Evolutionary conservation across 371 early-diverging fungal genomes (phyloP).

Genomic region (Syncephalastrum monosporum): DNA sequence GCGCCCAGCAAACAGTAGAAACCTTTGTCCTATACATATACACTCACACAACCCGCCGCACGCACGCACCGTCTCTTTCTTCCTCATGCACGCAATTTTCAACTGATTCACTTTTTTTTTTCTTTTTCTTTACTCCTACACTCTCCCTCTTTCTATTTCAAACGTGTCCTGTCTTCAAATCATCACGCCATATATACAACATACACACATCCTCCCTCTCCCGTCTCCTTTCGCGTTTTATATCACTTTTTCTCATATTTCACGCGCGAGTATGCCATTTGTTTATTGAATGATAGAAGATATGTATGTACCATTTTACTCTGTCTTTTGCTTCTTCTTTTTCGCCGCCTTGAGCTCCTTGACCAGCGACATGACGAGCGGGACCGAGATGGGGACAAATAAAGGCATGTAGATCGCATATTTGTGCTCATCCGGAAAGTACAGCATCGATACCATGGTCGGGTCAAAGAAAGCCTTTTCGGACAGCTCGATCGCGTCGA

Average conservation of each 20-base stretch:
- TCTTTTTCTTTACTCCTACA: background rate
- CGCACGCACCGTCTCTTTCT: background rate
- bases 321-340: conserved; percentile 5
- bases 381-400: conserved; percentile 88
- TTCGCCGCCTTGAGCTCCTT: conserved; percentile 46
- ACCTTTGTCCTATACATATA: background rate
- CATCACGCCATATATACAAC: background rate
- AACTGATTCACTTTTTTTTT: background rate
- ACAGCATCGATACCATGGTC: conserved; percentile 94
- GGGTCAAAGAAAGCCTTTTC: conserved; percentile 95
- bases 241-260: background rate
- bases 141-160: background rate
- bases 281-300: no score
- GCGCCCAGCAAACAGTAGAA: conserved; percentile 14
- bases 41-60: background rate
- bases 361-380: conserved; percentile 59
- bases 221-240: background rate
- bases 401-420: conserved; percentile 97
- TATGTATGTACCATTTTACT: no score
- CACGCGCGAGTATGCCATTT: no score
- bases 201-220: background rate
- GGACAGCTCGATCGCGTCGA: conserved; percentile 65
- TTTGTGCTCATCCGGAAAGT: conserved; percentile 97
- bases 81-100: background rate
- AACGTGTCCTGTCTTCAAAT: conserved; percentile 2